These are phyloP conservation scores for Saccharum officinarum DNA, from an alignment of 176 grass and related monocot species.

Conservation along the genomic window DNA sequence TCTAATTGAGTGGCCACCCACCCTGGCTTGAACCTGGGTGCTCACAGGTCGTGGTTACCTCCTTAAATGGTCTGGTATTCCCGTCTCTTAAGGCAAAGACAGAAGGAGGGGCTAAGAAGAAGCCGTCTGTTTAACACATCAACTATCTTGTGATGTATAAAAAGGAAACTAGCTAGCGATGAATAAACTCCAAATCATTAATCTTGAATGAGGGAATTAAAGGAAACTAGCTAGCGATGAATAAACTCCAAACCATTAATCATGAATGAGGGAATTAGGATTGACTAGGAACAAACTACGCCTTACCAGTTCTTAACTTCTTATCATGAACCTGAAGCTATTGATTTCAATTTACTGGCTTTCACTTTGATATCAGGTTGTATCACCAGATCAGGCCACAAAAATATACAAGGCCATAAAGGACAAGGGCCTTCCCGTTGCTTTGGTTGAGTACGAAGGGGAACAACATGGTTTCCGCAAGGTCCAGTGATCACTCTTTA, in stretches of 20 bases:
- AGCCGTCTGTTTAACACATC: background rate
- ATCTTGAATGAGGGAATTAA: background rate
- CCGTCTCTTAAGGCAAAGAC: background rate
- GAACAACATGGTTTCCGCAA: constrained; percentile 93
- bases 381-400: constrained; percentile 75
- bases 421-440: constrained; percentile 85
- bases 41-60: background rate
- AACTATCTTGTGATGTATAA: background rate
- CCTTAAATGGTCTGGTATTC: background rate
- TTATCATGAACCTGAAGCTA: background rate
- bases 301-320: background rate
- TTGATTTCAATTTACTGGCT: background rate
- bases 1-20: background rate
- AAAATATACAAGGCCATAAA: constrained; percentile 86
- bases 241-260: background rate
- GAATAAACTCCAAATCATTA: background rate
- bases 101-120: background rate
- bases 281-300: background rate
- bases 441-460: constrained; percentile 92
- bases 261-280: background rate
- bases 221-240: background rate
- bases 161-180: background rate
- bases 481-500: constrained; percentile 40
- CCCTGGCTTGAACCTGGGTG: background rate
- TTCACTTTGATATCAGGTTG: constrained; percentile 47